Evolutionary conservation across 139 green algal species (phyloP).

Genomic region (Chlamydomonas incerta): DNA sequence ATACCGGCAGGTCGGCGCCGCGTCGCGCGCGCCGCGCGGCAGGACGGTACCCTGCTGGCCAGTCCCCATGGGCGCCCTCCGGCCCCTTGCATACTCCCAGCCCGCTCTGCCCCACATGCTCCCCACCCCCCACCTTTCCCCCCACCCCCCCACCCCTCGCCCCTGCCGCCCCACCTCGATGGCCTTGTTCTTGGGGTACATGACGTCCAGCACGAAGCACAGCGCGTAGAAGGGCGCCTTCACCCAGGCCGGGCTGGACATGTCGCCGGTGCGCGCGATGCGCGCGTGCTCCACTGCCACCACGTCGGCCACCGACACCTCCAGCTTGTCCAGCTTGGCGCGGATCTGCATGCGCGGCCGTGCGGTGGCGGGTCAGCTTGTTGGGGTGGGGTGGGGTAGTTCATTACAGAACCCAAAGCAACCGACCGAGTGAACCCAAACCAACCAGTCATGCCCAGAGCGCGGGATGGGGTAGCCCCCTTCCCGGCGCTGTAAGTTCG

Average conservation of each 20-base stretch:
- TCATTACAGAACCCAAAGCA: not conserved
- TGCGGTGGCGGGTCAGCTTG: not conserved
- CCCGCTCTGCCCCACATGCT: too few species aligned
- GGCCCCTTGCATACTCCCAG: too few species aligned
- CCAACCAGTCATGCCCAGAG: not conserved
- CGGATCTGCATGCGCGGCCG: constrained; percentile 44
- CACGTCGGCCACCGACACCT: constrained; percentile 79
- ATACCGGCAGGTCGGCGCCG: too few species aligned
- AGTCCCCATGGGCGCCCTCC: too few species aligned
- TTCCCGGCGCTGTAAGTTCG: not conserved
- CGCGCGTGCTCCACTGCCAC: constrained; percentile 72
- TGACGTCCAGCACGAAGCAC: constrained; percentile 82
- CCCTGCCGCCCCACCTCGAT: constrained; percentile 37
- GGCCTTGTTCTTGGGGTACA: constrained; percentile 76
- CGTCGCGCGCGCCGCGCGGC: too few species aligned
- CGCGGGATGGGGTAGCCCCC: not conserved
- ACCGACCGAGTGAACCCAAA: too few species aligned
- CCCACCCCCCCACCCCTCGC: too few species aligned
- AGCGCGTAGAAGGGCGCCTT: constrained; percentile 77
- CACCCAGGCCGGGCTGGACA: constrained; percentile 40
- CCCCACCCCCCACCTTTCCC: too few species aligned
- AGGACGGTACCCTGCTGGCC: too few species aligned
- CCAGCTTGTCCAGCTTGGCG: constrained; percentile 66
- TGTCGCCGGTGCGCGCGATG: constrained; percentile 13
- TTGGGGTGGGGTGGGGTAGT: not conserved